A percentile compares a stretch with the other conserved stretches of the same genome.
Evolutionary conservation across 805 yeast genomes (phyloP).

Genomic region (Candida cerambycidarum): DNA sequence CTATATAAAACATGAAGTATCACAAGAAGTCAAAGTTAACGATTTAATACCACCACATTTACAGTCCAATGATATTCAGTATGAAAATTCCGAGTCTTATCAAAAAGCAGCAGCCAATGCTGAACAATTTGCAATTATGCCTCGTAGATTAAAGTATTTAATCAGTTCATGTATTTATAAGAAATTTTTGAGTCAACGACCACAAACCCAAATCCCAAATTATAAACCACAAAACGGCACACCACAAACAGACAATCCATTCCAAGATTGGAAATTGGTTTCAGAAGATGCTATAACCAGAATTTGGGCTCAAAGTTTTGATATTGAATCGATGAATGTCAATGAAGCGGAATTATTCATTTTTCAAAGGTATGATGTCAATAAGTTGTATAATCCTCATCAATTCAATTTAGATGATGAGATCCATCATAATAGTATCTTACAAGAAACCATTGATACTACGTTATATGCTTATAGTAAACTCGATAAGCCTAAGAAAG

Average conservation of each 20-base stretch:
- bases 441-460: conserved; percentile 37
- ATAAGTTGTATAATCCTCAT: conserved; percentile 29
- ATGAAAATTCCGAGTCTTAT: conserved; percentile 28
- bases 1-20: conserved; percentile 14
- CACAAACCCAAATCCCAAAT: neutral
- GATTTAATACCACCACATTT: neutral
- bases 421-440: conserved; percentile 21
- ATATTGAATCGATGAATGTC: conserved; percentile 52
- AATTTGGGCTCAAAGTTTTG: conserved; percentile 54
- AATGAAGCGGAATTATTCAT: conserved; percentile 49
- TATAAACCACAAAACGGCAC: neutral
- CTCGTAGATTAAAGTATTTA: conserved; percentile 52
- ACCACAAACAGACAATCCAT: conserved; percentile 14
- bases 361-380: conserved; percentile 37
- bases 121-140: conserved; percentile 44
- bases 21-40: neutral
- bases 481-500: conserved; percentile 8
- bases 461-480: conserved; percentile 26
- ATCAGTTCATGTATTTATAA: conserved; percentile 61
- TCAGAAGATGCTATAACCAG: conserved; percentile 59
- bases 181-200: conserved; percentile 36
- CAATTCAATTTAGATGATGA: conserved; percentile 25
- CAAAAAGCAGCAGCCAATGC: conserved; percentile 24
- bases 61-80: conserved; percentile 24
- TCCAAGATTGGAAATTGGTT: conserved; percentile 52